Percentiles rank a stretch among this genome's conserved stretches.
These are phyloP conservation scores for Nelumbo lutea DNA, from an alignment of 164 flowering plant species.

Conservation along the genomic window DNA sequence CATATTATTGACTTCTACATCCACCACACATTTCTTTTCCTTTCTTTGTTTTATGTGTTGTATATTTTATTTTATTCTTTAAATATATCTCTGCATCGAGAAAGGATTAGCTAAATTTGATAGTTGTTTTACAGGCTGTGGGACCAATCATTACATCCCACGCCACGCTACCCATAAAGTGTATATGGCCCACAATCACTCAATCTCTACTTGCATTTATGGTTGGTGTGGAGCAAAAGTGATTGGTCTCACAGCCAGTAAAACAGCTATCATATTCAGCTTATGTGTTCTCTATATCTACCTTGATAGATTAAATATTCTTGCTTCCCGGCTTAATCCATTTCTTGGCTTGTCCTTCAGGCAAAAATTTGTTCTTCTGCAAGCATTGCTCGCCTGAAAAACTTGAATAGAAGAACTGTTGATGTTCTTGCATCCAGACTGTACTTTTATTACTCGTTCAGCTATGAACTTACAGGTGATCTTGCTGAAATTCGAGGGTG, in stretches of 20 bases:
- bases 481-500: constrained; percentile 96
- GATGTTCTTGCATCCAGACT: constrained; percentile 89
- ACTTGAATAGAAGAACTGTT: constrained; percentile 74
- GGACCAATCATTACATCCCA: too few species aligned
- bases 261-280: too few species aligned
- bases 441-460: constrained; percentile 76
- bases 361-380: constrained; percentile 90
- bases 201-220: background rate
- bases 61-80: background rate
- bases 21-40: background rate
- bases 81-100: too few species aligned
- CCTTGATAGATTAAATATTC: too few species aligned
- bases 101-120: too few species aligned
- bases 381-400: constrained; percentile 71
- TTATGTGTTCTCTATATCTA: too few species aligned
- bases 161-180: too few species aligned
- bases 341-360: constrained; percentile 27
- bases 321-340: too few species aligned
- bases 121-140: too few species aligned
- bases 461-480: constrained; percentile 89
- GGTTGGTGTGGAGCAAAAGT: too few species aligned
- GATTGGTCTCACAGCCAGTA: too few species aligned
- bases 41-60: background rate
- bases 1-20: background rate
- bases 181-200: too few species aligned